phyloP scores from a whole-genome alignment of 2,329 filamentous ascomycete species.

The Zelopaecilomyces penicillatus region DNA sequence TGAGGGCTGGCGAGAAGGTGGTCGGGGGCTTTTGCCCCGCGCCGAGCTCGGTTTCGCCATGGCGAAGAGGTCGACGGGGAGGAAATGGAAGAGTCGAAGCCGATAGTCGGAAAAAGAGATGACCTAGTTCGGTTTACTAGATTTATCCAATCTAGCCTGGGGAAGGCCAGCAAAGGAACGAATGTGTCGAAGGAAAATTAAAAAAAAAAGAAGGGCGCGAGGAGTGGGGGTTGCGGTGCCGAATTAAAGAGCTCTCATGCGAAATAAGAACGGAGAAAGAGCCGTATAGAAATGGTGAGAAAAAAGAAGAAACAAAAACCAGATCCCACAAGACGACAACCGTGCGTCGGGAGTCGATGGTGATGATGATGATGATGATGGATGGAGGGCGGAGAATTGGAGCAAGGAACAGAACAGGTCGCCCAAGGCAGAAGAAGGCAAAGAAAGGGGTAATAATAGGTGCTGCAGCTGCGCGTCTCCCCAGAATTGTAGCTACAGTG shows the following conservation, averaged over 20 bases:
- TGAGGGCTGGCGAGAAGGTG: constrained; percentile 16
- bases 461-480: constrained; percentile 9
- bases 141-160: too few species aligned
- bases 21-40: constrained; percentile 29
- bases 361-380: too few species aligned
- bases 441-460: neutral
- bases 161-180: constrained; percentile 1
- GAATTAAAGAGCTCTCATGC: too few species aligned
- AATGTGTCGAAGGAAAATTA: constrained; percentile 15
- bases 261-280: too few species aligned
- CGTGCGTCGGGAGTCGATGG: too few species aligned
- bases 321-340: too few species aligned
- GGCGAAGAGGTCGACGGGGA: constrained; percentile 8
- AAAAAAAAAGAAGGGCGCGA: constrained; percentile 12
- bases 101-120: constrained; percentile 1
- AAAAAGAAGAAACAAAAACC: too few species aligned
- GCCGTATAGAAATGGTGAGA: too few species aligned
- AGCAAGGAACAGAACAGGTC: constrained; percentile 2
- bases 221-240: constrained; percentile 5
- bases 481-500: constrained; percentile 31
- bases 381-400: too few species aligned
- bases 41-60: constrained; percentile 27
- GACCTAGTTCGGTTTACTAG: neutral
- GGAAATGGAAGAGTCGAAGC: constrained; percentile 1
- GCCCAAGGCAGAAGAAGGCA: neutral